Base-by-base conservation (phyloP, 176 grass and related monocot genomes). In the Saccharum officinarum region DNA sequence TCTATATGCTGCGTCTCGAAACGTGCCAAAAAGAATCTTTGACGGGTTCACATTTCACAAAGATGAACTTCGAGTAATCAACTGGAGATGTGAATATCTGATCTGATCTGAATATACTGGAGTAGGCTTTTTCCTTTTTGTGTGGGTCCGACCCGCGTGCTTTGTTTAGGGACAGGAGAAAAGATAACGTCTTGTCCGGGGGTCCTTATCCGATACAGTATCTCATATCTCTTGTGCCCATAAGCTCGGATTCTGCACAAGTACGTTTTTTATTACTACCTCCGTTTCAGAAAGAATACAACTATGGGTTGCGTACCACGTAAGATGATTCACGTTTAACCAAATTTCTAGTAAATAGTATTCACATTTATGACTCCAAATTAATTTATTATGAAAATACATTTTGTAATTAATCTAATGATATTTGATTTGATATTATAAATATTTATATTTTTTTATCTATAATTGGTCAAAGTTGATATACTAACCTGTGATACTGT, bases 121-220 rank as follows among this genome's bases (percentile, higher is more conserved):
- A 28, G 28, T 28, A 28, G 28, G 28, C 28, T 28, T 28, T 28
- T 28, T 28, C 28, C 28, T 28, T 28, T 28, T 0, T 28, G 28
- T 28, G 28, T 28, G 28, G 28, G 28, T 28, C 28, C 28, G 28
- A 28, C 28, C 28, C 28, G 66, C 33, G 28, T 40, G 71, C 49
- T 23, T 76, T 39, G 69, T 85, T 54, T 33, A 45, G 54, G 70
- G 38, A 61, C 61, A 75, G 44, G 52, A 50, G 38, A 68, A 47
- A 47, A 11, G 59, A 33, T 69, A 52, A 69, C 31, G 16, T 63
- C 49, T 12, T 31, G 62, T 81, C 39, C 10, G 16, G 11, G 49
- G 62, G 4, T n/a, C 46, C 70, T 89, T 85, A 89, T 89, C 77
- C 30, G n/a, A n/a, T n/a, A n/a, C n/a, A n/a, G n/a, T n/a, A 28